Evolutionary conservation across 352 stramenopile species (phyloP), one percentile per base, ranked within the genome.

Genomic region (Halophytophthora polymorphica): DNA sequence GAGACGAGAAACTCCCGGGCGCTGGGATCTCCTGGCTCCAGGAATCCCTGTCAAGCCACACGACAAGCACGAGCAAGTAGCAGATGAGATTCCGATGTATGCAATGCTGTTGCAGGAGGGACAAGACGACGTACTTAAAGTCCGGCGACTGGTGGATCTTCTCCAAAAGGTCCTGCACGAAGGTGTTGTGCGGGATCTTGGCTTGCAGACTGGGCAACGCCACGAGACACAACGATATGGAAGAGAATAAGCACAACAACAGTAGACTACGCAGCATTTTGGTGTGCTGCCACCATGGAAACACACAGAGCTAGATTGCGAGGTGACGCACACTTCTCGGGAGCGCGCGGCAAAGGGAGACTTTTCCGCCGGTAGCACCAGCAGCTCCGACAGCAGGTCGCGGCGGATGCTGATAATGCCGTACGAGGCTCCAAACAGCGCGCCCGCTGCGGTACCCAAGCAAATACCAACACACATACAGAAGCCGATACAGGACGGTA

Each of bases 381-480:
- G 61, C 3, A 92, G 62, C 47, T 92, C 78, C 31, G 71, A 64
- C 38, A 92, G 88, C 33, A 90, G 58, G 14, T 82, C 65, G 11
- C 67, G 66, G 44, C 82, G 82, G 48, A 92, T 83, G 41, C 70
- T 88, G 40, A 88, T 62, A 15, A 87, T 66, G 6, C 81, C 78
- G 34, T 88, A 88, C 8, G 76, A 83, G 49, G 76, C 73, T 34
- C 81, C 77, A 36, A 75, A 64, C 37, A 92, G 33, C 13, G 64
- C 68, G 15, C 77, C 74, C 56, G 73, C 79, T 83, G 60, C 17
- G 50, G 21, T 11, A 42, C 19, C 15, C 12, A 56, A 56, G 36
- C 40, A 23, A 22, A 17, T 29, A 21, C 17, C 33, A 40, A 41
- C 25, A 6, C 45, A 28, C 31, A 12, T 3, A 36, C 3, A 40